Evolutionary conservation across 2,329 filamentous ascomycete genomes (phyloP).

Genomic region (Fusarium tjaetaba): DNA sequence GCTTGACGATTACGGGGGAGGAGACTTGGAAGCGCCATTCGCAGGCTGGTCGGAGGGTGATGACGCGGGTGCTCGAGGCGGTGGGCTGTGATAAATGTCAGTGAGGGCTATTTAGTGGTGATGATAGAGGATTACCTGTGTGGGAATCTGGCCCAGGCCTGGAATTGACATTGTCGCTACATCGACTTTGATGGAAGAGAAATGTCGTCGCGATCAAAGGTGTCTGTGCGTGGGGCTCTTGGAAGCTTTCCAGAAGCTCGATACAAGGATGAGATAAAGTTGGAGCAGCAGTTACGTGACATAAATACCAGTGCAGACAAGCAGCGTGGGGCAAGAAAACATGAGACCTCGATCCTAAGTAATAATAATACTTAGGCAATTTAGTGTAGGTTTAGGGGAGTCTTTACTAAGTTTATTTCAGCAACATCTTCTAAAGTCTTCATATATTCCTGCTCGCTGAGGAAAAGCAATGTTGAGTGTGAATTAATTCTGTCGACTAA

Average conservation of each 20-base stretch:
- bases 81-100: slow-evolving; percentile 46
- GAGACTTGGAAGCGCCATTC: slow-evolving; percentile 85
- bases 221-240: slow-evolving; percentile 38
- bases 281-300: too few relatives aligned
- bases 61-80: slow-evolving; percentile 55
- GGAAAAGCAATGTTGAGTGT: fast-evolving
- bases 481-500: slow-evolving; percentile 4
- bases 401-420: too few relatives aligned
- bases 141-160: slow-evolving; percentile 74
- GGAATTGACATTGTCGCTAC: slow-evolving; percentile 74
- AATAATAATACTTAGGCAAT: too few relatives aligned
- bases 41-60: slow-evolving; percentile 68
- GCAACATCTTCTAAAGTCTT: too few relatives aligned
- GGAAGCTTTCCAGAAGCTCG: slow-evolving; percentile 45
- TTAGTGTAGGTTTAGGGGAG: too few relatives aligned
- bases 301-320: too few relatives aligned
- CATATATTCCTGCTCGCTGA: too few relatives aligned
- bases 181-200: slow-evolving; percentile 40
- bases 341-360: too few relatives aligned
- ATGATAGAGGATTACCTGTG: slow-evolving; percentile 57
- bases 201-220: slow-evolving; percentile 23
- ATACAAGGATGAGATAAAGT: slow-evolving; percentile 14
- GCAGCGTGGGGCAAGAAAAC: too few relatives aligned
- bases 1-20: slow-evolving; percentile 61
- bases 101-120: not conserved